These are phyloP conservation scores for Trichoderma gracile DNA, from an alignment of 2,329 filamentous ascomycete species.

Conservation along the genomic window DNA sequence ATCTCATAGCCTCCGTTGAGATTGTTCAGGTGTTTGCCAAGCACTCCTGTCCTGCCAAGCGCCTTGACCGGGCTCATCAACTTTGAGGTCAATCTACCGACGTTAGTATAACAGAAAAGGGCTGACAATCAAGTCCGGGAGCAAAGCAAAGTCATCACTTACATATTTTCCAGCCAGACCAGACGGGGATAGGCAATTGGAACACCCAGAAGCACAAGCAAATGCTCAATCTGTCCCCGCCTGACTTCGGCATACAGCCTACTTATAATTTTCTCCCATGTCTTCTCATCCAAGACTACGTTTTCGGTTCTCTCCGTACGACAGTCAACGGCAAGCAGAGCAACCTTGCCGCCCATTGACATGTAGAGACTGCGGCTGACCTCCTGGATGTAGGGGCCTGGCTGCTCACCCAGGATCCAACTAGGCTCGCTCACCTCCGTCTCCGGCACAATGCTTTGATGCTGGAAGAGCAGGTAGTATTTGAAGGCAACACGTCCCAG, in stretches of 20 bases:
- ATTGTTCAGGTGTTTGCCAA: conserved; percentile 80
- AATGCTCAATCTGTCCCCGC: conserved; percentile 82
- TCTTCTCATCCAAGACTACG: conserved; percentile 76
- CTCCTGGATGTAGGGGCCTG: conserved; percentile 89
- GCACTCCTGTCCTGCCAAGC: conserved; percentile 75
- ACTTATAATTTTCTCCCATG: conserved; percentile 85
- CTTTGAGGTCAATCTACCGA: conserved; percentile 70
- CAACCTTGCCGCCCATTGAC: conserved; percentile 73
- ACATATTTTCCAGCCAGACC: conserved; percentile 72
- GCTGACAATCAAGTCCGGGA: no score
- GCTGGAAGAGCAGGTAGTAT: conserved; percentile 98
- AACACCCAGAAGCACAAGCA: conserved; percentile 84
- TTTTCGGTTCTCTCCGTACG: conserved; percentile 86
- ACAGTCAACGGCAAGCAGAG: conserved; percentile 85
- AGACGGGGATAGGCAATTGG: conserved; percentile 77
- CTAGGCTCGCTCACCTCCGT: conserved; percentile 82
- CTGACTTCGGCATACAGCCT: conserved; percentile 79
- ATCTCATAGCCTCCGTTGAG: conserved; percentile 93
- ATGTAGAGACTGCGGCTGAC: conserved; percentile 84
- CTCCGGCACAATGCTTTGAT: conserved; percentile 83
- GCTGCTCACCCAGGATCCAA: conserved; percentile 78
- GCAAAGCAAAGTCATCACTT: conserved; percentile 39
- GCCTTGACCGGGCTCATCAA: conserved; percentile 88
- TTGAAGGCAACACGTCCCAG: conserved; percentile 93
- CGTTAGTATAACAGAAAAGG: conserved; percentile 35